phyloP scores from a whole-genome alignment of 2,329 filamentous ascomycete genomes.

The Neofusicoccum laricinum region DNA sequence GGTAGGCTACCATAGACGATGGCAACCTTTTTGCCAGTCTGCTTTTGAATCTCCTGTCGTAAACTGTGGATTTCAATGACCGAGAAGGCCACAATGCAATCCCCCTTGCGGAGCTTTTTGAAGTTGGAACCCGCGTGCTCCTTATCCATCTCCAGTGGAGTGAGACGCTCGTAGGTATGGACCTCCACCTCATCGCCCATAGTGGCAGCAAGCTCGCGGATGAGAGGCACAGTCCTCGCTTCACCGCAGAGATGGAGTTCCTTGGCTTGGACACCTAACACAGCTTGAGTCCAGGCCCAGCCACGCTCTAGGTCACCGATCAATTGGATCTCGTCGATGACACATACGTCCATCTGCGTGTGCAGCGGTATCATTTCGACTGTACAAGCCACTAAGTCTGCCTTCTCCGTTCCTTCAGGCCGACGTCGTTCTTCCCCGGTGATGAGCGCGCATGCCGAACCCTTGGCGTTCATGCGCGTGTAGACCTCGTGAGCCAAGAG shows the following conservation, averaged over 20 bases:
- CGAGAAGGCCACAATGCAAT: constrained; percentile 86
- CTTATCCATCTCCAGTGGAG: constrained; percentile 66
- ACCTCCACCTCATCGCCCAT: constrained; percentile 81
- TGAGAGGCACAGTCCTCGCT: constrained; percentile 73
- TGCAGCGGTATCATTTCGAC: constrained; percentile 80
- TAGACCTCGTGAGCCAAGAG: constrained; percentile 95
- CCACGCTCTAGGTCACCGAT: constrained; percentile 76
- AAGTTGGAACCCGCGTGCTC: constrained; percentile 64
- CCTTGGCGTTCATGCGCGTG: constrained; percentile 75
- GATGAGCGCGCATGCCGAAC: constrained; percentile 72
- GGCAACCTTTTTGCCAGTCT: constrained; percentile 77
- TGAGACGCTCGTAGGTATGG: constrained; percentile 80
- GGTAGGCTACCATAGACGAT: constrained; percentile 91
- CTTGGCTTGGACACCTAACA: constrained; percentile 80
- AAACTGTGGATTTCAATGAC: constrained; percentile 77
- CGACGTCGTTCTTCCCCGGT: constrained; percentile 87
- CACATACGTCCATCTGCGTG: constrained; percentile 75
- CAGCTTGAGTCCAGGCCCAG: constrained; percentile 90
- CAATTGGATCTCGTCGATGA: constrained; percentile 99
- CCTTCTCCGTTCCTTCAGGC: constrained; percentile 52
- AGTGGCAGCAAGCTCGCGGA: constrained; percentile 71
- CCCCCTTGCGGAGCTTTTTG: constrained; percentile 73
- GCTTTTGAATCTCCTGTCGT: constrained; percentile 71
- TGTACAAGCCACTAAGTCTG: constrained; percentile 67
- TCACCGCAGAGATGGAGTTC: constrained; percentile 95